Conservation (phyloP, 2,329 filamentous ascomycete genomes). For the Epichloe glyceriae region DNA sequence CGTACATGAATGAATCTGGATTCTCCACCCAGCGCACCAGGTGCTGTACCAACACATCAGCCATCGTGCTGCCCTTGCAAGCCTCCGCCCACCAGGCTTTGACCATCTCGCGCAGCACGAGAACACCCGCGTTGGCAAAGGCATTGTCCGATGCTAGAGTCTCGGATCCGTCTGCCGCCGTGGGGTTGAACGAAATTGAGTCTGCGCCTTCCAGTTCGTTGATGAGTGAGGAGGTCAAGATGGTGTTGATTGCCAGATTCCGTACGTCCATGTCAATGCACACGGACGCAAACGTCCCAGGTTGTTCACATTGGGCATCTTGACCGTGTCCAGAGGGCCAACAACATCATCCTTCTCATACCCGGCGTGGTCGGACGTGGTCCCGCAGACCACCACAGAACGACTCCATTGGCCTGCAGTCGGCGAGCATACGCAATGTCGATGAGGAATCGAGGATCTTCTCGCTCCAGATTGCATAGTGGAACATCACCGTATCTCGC, state of each 20-base stretch:
- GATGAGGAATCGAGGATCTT: slow-evolving; percentile 89
- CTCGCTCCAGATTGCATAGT: slow-evolving; percentile 85
- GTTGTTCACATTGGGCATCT: slow-evolving; percentile 88
- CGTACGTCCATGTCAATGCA: slow-evolving; percentile 91
- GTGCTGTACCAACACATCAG: slow-evolving; percentile 94
- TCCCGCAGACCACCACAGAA: slow-evolving; percentile 90
- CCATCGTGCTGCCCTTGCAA: slow-evolving; percentile 81
- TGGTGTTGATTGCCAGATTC: slow-evolving; percentile 94
- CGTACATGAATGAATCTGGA: slow-evolving; percentile 87
- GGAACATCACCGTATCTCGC: slow-evolving; percentile 89
- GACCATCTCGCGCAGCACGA: slow-evolving; percentile 93
- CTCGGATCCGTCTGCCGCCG: slow-evolving; percentile 26
- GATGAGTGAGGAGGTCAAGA: slow-evolving; percentile 89
- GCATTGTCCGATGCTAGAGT: slow-evolving; percentile 73
- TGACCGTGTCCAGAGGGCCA: slow-evolving; percentile 69
- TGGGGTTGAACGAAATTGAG: slow-evolving; percentile 65
- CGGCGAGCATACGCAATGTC: slow-evolving; percentile 89
- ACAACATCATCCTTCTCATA: slow-evolving; percentile 87
- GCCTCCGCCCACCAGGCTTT: slow-evolving; percentile 97
- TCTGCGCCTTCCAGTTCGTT: slow-evolving; percentile 91
- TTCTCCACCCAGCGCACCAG: slow-evolving; percentile 95
- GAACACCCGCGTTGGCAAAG: slow-evolving; percentile 82
- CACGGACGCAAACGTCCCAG: slow-evolving; percentile 86
- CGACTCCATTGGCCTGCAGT: slow-evolving; percentile 80
- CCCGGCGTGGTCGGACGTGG: slow-evolving; percentile 83